These are phyloP conservation scores for Purpureocillium lavendulum DNA, from an alignment of 2,329 filamentous ascomycete genomes.

Conservation along the genomic window DNA sequence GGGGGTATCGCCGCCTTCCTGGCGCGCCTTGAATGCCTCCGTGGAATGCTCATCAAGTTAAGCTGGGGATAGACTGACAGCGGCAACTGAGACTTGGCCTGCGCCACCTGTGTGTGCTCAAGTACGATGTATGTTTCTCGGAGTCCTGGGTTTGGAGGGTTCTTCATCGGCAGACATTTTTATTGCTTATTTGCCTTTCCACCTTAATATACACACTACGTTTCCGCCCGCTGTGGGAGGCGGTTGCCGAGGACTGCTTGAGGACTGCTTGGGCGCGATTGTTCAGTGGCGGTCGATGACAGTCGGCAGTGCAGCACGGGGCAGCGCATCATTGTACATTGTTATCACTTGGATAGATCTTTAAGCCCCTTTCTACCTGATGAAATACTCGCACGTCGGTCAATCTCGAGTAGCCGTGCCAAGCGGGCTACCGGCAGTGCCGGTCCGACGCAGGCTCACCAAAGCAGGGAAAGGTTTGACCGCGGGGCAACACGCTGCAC, in stretches of 20 bases:
- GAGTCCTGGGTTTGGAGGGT: slow-evolving; percentile 31
- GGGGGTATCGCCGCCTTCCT: not conserved
- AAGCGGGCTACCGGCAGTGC: too few species aligned
- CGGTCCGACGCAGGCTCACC: too few species aligned
- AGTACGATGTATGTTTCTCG: slow-evolving; percentile 27
- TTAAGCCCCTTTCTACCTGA: too few species aligned
- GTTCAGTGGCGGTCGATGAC: too few species aligned
- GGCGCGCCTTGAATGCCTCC: slow-evolving; percentile 13
- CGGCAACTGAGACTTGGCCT: slow-evolving; percentile 17
- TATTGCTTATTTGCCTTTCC: slow-evolving; percentile 20
- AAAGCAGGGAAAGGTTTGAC: too few species aligned
- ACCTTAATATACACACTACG: slow-evolving; percentile 12
- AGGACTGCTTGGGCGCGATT: not conserved
- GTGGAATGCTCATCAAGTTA: slow-evolving; percentile 12
- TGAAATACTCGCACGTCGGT: too few species aligned
- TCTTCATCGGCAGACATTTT: slow-evolving; percentile 24
- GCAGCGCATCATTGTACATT: too few species aligned
- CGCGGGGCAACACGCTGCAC: too few species aligned
- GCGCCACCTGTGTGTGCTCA: slow-evolving; percentile 12
- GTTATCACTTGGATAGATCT: too few species aligned
- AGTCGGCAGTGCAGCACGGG: too few species aligned
- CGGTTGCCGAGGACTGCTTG: not conserved
- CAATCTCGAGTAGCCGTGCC: too few species aligned
- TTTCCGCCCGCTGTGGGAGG: slow-evolving; percentile 1
- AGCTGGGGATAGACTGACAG: slow-evolving; percentile 17